A percentile compares a stretch with the other conserved stretches of the same genome.
phyloP scores from a whole-genome alignment of 2,329 filamentous ascomycete genomes.

The Calonectria pteridis region DNA sequence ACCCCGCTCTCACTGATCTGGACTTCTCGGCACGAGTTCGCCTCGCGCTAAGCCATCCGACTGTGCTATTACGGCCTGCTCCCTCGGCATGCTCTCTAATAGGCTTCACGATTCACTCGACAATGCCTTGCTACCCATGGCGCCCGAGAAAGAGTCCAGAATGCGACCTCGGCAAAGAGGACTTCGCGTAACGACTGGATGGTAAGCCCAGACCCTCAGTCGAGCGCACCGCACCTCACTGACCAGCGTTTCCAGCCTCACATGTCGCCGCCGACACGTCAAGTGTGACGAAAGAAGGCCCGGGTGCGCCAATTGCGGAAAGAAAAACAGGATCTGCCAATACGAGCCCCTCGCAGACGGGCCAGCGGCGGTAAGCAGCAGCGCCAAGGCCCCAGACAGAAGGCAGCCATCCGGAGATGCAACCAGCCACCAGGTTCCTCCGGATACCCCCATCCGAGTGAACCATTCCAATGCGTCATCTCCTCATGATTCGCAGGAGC shows the following conservation, averaged over 20 bases:
- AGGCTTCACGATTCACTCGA: neutral
- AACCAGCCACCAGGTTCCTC: neutral
- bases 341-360: neutral
- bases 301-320: neutral
- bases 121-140: neutral
- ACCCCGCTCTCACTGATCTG: neutral
- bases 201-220: neutral
- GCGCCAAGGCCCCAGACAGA: neutral
- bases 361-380: neutral
- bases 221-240: neutral
- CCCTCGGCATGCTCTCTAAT: neutral
- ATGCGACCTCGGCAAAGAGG: neutral
- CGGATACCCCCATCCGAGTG: constrained; percentile 1
- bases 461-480: neutral
- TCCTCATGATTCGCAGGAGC: neutral
- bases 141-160: neutral
- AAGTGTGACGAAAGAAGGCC: constrained; percentile 10
- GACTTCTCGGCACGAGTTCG: constrained; percentile 4
- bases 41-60: neutral
- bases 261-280: neutral
- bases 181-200: neutral
- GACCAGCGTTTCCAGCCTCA: neutral
- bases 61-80: neutral
- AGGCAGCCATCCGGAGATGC: neutral
- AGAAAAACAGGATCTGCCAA: neutral